Conservation (phyloP, 768 basidiomycete species). For the Fistulinella prunicolor region DNA sequence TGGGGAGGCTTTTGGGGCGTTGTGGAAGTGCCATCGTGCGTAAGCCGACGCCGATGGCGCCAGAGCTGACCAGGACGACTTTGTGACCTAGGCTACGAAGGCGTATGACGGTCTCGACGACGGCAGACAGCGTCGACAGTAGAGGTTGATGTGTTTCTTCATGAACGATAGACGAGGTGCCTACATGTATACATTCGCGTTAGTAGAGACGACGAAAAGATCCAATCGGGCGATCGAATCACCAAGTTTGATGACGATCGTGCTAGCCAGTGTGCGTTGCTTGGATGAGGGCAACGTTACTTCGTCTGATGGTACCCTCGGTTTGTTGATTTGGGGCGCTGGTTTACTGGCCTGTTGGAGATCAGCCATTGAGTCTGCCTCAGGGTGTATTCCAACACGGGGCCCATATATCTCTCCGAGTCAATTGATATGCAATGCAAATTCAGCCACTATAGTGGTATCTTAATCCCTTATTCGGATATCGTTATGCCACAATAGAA, state of each 20-base stretch:
- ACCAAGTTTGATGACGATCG: slow-evolving; percentile 89
- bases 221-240: slow-evolving; percentile 15
- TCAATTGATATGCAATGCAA: too few species aligned
- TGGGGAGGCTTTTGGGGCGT: slow-evolving; percentile 79
- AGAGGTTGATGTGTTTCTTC: slow-evolving; percentile 91
- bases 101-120: slow-evolving; percentile 86
- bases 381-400: too few species aligned
- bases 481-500: too few species aligned
- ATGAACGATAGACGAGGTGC: slow-evolving; percentile 96
- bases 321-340: not conserved
- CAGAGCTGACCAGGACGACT: slow-evolving; percentile 93
- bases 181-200: slow-evolving; percentile 28
- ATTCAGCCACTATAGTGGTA: too few species aligned
- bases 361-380: slow-evolving; percentile 11
- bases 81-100: slow-evolving; percentile 83
- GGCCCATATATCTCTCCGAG: too few species aligned
- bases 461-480: too few species aligned
- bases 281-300: slow-evolving; percentile 16
- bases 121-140: slow-evolving; percentile 83
- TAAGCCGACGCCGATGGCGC: slow-evolving; percentile 95
- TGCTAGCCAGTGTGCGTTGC: slow-evolving; percentile 41
- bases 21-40: slow-evolving; percentile 84
- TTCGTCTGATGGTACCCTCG: slow-evolving; percentile 6
- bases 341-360: slow-evolving; percentile 10
- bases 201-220: slow-evolving; percentile 2